Evolutionary conservation across 768 basidiomycete genomes (phyloP).

Genomic region (Lactarius deliciosus): DNA sequence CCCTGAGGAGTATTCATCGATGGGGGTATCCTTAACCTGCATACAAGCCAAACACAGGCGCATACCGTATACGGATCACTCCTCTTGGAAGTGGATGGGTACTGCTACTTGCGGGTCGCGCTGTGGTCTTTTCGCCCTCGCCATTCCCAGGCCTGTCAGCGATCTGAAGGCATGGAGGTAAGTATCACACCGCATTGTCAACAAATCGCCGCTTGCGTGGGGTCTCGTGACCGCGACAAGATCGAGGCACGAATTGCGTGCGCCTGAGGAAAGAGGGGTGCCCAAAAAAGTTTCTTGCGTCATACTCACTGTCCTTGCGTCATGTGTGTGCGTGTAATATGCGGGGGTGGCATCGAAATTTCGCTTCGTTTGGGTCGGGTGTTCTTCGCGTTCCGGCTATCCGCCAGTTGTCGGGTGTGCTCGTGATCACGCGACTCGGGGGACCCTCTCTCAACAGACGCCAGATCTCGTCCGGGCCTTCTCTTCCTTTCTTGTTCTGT

Average conservation of each 20-base stretch:
- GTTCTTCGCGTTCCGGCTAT: background rate
- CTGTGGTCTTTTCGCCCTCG: background rate
- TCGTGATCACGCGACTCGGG: background rate
- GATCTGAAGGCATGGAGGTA: background rate
- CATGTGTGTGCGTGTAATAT: background rate
- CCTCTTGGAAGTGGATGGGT: background rate
- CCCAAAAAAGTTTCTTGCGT: background rate
- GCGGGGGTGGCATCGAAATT: slow-evolving; percentile 1
- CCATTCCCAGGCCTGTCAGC: background rate
- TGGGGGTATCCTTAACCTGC: background rate
- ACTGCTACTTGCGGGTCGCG: background rate
- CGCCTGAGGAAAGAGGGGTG: background rate
- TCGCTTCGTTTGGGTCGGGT: background rate
- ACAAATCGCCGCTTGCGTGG: background rate
- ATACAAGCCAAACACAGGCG: background rate
- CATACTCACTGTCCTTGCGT: background rate
- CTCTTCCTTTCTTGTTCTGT: background rate
- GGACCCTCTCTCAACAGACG: background rate
- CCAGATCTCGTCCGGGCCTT: background rate
- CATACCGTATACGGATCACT: background rate
- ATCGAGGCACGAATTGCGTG: background rate
- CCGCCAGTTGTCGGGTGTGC: background rate
- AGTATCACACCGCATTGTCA: background rate
- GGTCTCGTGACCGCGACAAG: background rate
- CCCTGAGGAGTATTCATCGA: background rate